Base-by-base conservation (phyloP, 768 basidiomycete species). In the Dacryopinax primogenitus region DNA sequence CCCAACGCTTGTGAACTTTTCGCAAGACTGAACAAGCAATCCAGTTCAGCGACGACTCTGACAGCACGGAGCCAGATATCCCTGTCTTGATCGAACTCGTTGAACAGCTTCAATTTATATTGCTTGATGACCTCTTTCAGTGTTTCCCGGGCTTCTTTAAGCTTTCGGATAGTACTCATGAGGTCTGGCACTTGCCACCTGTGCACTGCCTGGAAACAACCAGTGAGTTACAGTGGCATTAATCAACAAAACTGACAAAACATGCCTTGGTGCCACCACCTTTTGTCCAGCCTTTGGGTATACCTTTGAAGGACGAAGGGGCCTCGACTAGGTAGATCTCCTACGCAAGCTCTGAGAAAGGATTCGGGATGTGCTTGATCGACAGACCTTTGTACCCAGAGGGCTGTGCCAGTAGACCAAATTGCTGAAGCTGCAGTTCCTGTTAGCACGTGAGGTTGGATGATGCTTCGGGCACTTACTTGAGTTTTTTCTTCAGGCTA, bases 81-180 rank as follows among this genome's bases (percentile, higher is more conserved):
- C 45, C 90, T 85, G 71, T 94, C 90, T 2, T 80, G 75, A 72
- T 92, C 90, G 70, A 94, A 93, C 74, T 92, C 89, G 32, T 78
- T 82, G 70, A 81, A 95, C 18, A 94, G 77, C 37, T 86, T 83
- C 71, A 78, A 82, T 72, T 87, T 90, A 78, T 97, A 99, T 11
- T 83, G 81, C 73, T 88, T 92, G 76, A 92, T 84, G 4, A 85
- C 84, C 1, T 83, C 81, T 66, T 80, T 88, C 39, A 88, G 86
- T 65, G 84, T 91, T 76, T 99, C 96, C 41, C 91, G 84, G 1
- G 92, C 93, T 76, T 99, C 96, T 75, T 98, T 98, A 33, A 96
- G 80, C 65, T 84, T 76, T 21, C 91, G 85, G 63, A 98, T 83
- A 33, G 84, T 84, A 3, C 81, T 70, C 65, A 84, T 83, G 1